A percentile compares a stretch with the other conserved stretches of the same genome.
Evolutionary conservation across 495 filamentous ascomycete genomes (phyloP).

Genomic region (Darksidea phi): DNA sequence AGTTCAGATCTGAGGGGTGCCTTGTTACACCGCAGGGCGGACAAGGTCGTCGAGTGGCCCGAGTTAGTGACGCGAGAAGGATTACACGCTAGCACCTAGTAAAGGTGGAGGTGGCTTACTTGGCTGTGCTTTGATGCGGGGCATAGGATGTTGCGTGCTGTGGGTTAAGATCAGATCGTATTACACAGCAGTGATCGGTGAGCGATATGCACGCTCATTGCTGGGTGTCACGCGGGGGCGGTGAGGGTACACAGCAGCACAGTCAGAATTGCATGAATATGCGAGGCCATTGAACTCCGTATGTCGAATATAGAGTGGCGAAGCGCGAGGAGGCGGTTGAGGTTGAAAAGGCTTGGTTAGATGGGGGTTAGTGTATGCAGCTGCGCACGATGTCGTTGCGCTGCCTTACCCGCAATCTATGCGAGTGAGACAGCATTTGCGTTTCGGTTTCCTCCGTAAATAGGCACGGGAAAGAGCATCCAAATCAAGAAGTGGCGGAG

Average conservation of each 20-base stretch:
- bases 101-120: conserved; percentile 1
- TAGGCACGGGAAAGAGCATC: background rate
- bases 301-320: no score
- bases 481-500: background rate
- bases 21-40: background rate
- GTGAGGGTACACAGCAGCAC: background rate
- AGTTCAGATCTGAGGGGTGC: background rate
- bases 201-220: background rate
- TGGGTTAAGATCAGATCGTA: background rate
- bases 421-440: background rate
- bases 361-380: background rate
- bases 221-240: background rate
- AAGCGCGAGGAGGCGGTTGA: background rate
- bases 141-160: background rate
- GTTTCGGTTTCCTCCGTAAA: background rate
- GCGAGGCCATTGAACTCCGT: no score
- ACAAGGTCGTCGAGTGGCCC: background rate
- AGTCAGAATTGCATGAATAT: background rate
- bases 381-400: background rate
- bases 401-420: background rate
- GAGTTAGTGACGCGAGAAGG: background rate
- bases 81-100: background rate
- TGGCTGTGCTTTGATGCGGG: no score
- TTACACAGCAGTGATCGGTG: background rate
- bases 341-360: background rate